These are phyloP conservation scores for Brassica nigra DNA, from an alignment of 345 rosid species.

Conservation along the genomic window DNA sequence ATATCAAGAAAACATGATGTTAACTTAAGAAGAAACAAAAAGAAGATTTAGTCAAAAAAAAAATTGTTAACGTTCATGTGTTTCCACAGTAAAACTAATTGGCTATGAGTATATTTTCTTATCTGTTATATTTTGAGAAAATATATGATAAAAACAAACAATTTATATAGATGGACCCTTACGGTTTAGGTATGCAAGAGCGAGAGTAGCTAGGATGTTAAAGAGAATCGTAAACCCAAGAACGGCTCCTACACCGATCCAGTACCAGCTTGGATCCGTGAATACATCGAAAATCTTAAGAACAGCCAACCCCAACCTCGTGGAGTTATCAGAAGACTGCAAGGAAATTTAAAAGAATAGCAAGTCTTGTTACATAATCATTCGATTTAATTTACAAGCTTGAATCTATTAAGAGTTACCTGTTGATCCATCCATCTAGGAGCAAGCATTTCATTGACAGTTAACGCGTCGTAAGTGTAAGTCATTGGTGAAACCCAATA, in stretches of 20 bases:
- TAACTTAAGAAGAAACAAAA: not conserved
- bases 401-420: constrained; percentile 39
- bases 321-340: constrained; percentile 59
- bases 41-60: not conserved
- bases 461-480: constrained; percentile 68
- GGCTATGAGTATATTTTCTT: not conserved
- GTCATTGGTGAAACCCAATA: constrained; percentile 88
- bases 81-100: not conserved
- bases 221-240: constrained; percentile 68
- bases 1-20: not conserved
- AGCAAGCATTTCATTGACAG: constrained; percentile 75
- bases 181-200: constrained; percentile 73
- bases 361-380: not conserved
- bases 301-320: constrained; percentile 62
- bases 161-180: constrained; percentile 46
- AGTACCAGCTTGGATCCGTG: constrained; percentile 67
- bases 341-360: not conserved
- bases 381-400: not conserved
- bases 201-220: constrained; percentile 70
- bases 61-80: not conserved
- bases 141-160: not conserved
- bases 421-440: constrained; percentile 77
- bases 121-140: not conserved
- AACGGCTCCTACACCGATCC: constrained; percentile 73
- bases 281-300: constrained; percentile 55